Evolutionary conservation across 371 early-diverging fungal species (phyloP).

Genomic region (Synchytrium microbalum): DNA sequence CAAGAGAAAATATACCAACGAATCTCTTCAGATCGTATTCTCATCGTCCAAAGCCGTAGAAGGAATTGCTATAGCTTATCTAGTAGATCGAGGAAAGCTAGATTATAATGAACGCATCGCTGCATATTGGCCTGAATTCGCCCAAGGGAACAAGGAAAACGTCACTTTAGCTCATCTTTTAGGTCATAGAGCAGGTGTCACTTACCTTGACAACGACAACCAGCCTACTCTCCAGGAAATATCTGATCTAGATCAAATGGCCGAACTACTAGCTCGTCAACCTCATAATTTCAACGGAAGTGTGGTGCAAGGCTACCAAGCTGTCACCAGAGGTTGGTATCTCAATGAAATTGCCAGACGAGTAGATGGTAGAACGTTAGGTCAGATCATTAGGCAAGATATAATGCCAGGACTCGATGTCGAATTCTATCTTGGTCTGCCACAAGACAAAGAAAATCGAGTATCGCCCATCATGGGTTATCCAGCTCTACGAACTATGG

Average conservation of each 20-base stretch:
- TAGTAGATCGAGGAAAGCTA: conserved; percentile 52
- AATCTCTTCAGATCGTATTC: conserved; percentile 57
- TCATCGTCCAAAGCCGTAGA: conserved; percentile 51
- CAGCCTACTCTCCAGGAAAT: conserved; percentile 28
- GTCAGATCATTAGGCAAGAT: conserved; percentile 48
- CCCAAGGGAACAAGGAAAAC: conserved; percentile 59
- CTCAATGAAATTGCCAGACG: conserved; percentile 61
- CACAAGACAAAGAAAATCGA: conserved; percentile 33
- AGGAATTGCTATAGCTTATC: conserved; percentile 48
- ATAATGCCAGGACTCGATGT: conserved; percentile 37
- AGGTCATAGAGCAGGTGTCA: conserved; percentile 59
- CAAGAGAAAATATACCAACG: conserved; percentile 36
- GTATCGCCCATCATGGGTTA: conserved; percentile 35
- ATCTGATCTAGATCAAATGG: conserved; percentile 27
- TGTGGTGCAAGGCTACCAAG: conserved; percentile 51
- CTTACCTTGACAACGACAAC: conserved; percentile 35
- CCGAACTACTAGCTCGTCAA: conserved; percentile 45
- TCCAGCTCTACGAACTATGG: conserved; percentile 35
- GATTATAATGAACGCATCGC: conserved; percentile 46
- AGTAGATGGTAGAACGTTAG: conserved; percentile 48
- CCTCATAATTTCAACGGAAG: conserved; percentile 55
- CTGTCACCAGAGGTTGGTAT: conserved; percentile 63
- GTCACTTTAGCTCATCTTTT: conserved; percentile 55
- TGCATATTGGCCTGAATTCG: conserved; percentile 73
- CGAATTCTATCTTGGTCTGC: conserved; percentile 50